Percentiles rank a stretch among this genome's conserved stretches.
Evolutionary conservation across 306 rosid species (phyloP).

Genomic region (Prinsepia uniflora): DNA sequence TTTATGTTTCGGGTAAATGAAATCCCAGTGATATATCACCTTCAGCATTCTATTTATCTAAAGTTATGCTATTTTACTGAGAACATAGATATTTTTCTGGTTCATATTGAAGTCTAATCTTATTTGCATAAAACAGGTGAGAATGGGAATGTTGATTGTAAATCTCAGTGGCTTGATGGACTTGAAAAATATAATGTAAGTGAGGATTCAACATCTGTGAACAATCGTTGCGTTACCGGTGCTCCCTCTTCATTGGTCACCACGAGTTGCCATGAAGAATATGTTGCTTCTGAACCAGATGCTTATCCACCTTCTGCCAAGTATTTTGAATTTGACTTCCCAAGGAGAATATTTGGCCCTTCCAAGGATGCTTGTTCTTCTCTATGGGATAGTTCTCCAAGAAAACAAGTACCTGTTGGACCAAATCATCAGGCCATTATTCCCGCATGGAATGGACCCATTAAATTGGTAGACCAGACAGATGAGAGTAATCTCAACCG

Average conservation of each 20-base stretch:
- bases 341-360: slow-evolving; percentile 28
- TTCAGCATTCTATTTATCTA: neutral
- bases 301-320: slow-evolving; percentile 29
- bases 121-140: slow-evolving; percentile 30
- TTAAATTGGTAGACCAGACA: slow-evolving; percentile 10
- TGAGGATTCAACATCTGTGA: slow-evolving; percentile 21
- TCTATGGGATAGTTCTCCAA: slow-evolving; percentile 27
- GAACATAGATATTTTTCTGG: slow-evolving; percentile 1
- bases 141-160: slow-evolving; percentile 31
- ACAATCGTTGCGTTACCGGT: slow-evolving; percentile 20
- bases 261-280: slow-evolving; percentile 39
- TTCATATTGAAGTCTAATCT: slow-evolving; percentile 9
- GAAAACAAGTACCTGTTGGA: slow-evolving; percentile 48
- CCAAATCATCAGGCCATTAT: slow-evolving; percentile 47
- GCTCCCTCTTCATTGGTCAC: slow-evolving; percentile 21
- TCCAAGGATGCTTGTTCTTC: slow-evolving; percentile 29
- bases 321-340: slow-evolving; percentile 33
- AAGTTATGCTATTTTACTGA: neutral
- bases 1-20: slow-evolving; percentile 33
- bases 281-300: slow-evolving; percentile 28
- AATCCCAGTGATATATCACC: neutral
- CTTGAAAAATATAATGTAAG: slow-evolving; percentile 24
- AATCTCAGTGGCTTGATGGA: slow-evolving; percentile 43
- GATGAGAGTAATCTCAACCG: slow-evolving; percentile 13
- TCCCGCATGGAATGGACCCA: slow-evolving; percentile 37